phyloP scores from a whole-genome alignment of 805 yeast genomes.

The Lipomyces sp. region DNA sequence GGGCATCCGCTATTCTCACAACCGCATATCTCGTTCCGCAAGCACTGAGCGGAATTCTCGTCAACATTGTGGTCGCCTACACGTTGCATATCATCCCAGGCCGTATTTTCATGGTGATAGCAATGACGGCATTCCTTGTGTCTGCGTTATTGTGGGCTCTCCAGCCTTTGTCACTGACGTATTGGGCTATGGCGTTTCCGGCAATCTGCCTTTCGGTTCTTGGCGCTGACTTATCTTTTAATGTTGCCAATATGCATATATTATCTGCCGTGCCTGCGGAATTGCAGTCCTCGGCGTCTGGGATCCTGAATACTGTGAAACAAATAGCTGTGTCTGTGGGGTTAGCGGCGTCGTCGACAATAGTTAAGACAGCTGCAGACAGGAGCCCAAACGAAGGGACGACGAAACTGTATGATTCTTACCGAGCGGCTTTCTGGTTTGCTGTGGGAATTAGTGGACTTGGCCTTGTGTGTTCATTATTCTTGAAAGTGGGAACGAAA shows the following conservation, averaged over 20 bases:
- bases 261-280: slow-evolving; percentile 50
- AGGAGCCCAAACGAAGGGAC: slow-evolving; percentile 17
- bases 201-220: slow-evolving; percentile 50
- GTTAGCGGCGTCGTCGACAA: slow-evolving; percentile 51
- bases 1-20: slow-evolving; percentile 50
- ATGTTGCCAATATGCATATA: slow-evolving; percentile 53
- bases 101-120: slow-evolving; percentile 47
- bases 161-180: slow-evolving; percentile 46
- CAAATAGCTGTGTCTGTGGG: slow-evolving; percentile 53
- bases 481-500: slow-evolving; percentile 47
- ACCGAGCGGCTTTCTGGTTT: slow-evolving; percentile 36
- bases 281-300: slow-evolving; percentile 54
- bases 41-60: slow-evolving; percentile 51
- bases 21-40: slow-evolving; percentile 54
- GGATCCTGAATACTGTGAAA: slow-evolving; percentile 53
- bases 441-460: slow-evolving; percentile 47
- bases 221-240: slow-evolving; percentile 56
- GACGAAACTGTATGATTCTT: slow-evolving; percentile 24
- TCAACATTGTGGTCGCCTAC: slow-evolving; percentile 54
- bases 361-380: slow-evolving; percentile 45
- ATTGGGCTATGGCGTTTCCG: slow-evolving; percentile 56
- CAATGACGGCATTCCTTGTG: slow-evolving; percentile 47
- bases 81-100: slow-evolving; percentile 55
- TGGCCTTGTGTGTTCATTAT: slow-evolving; percentile 42
- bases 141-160: slow-evolving; percentile 54